Base-by-base conservation (phyloP, 2,329 filamentous ascomycete species). In the Ophiosphaerella narmari region DNA sequence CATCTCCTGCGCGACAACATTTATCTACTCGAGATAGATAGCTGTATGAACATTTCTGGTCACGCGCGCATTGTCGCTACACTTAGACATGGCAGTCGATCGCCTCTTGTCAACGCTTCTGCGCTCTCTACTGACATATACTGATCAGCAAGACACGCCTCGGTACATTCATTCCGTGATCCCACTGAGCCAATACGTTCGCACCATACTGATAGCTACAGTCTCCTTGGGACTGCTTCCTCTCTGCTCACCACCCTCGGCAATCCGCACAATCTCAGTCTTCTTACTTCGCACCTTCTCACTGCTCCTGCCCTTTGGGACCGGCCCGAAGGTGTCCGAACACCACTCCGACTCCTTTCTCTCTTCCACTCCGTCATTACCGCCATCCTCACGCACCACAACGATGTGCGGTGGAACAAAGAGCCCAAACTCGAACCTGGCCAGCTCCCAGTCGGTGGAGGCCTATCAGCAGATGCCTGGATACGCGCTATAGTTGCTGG, bases 211-310 rank as follows among this genome's bases (percentile, higher is more conserved):
- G 23, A 68, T 57, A 45, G 11, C 18, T 16, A 39, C 54, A 71
- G 73, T 52, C 74, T 86, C 29, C 79, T 89, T 64, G 85, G 82
- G 55, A 87, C 86, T 38, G 88, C 87, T 13, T 80, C 83, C 14
- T 82, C 85, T 34, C 82, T 91, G 26, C 79, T 92, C 47, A 82
- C 85, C 13, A 83, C 82, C 41, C 83, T 91, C 44, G 85, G 84
- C 54, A 91, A 91, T 66, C 88, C 88, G 12, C 81, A 89, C 48
- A 92, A 92, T 70, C 79, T 91, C 63, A 83, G 85, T 35, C 79
- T 91, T 11, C 79, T 91, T 46, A 88, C 87, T 0, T 86, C 86
- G 23, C 87, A 91, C 58, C 79, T 91, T 5, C 80, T 91, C 39
- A 83, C 82, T 1, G 86, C 88, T 0, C 87, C 87, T 3, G 86